Base-by-base conservation (phyloP, 2,329 filamentous ascomycete species). In the Pseudocercospora fijiensis region DNA sequence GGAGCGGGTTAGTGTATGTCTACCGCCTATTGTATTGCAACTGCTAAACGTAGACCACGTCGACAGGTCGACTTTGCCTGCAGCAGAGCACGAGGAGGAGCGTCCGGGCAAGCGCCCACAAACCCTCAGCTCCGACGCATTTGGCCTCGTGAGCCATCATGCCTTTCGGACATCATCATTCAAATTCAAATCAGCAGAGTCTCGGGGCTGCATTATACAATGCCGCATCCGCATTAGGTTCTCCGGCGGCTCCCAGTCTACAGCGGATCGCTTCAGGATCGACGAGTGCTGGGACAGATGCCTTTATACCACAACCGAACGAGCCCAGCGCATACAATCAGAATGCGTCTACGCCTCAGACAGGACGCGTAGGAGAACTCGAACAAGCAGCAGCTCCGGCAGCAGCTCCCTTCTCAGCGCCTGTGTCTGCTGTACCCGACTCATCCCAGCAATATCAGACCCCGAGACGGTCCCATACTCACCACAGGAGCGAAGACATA, bases 401-500 rank as follows among this genome's bases (percentile, higher is more conserved):
- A 52, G 45, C 64, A 28, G 53, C 65, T 27, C 63, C 67, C 28
- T 61, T 66, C 55, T 67, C 67, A 57, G 69, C 64, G 53, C 65
- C 68, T 27, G 61, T 51, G 49, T 65, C 66, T 26, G 55, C 65
- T 58, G 51, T 64, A 28, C 75, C 78, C 64, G 81, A 80, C 70
- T 77, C 79, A 64, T 68, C 76, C 61, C 80, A 79, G 71, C 75
- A 79, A 57, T 85, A 70, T 60, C 69, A 70, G 47, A 60, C 59
- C 33, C 47, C 76, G 66, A 80, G 83, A 71, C 80, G 82, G 70
- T 76, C 77, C 58, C 77, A 80, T 61, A 75, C 78, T 24, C 79
- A 81, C 67, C 77, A 76, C 47, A 80, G 82, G 63, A 79, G 81
- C 57, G 85, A 87, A 69, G 85, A 86, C 74, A 78, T 85, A 27